Conservation (phyloP, 1,139 yeast species). For the Suhomyces anneliseae region DNA sequence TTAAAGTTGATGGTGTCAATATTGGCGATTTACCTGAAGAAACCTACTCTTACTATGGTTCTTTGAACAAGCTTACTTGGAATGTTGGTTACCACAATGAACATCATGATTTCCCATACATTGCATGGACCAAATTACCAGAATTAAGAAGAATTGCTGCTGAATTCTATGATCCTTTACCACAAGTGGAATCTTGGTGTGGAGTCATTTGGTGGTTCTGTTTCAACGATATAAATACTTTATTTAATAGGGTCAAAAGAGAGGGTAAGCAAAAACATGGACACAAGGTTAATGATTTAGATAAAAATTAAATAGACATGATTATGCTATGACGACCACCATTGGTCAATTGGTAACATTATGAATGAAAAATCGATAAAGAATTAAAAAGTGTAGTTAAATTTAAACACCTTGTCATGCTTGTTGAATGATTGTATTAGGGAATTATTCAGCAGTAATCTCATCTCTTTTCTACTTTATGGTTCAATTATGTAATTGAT, state of each 20-base stretch:
- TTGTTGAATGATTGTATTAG: too few species aligned
- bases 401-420: too few species aligned
- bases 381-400: too few species aligned
- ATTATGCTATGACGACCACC: too few species aligned
- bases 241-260: constrained; percentile 84
- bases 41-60: constrained; percentile 87
- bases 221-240: constrained; percentile 61
- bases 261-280: constrained; percentile 43
- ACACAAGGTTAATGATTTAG: constrained; percentile 23
- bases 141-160: constrained; percentile 63
- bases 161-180: constrained; percentile 82
- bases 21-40: constrained; percentile 57
- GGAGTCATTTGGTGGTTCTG: constrained; percentile 75
- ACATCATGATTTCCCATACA: constrained; percentile 92
- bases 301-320: constrained; percentile 8
- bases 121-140: constrained; percentile 86
- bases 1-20: constrained; percentile 19
- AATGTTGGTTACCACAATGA: constrained; percentile 94
- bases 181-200: constrained; percentile 75
- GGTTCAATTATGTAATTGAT: too few species aligned
- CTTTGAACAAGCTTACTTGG: constrained; percentile 76
- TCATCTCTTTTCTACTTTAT: too few species aligned
- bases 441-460: too few species aligned
- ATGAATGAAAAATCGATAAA: too few species aligned
- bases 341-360: too few species aligned